Evolutionary conservation across 2,329 filamentous ascomycete genomes (phyloP).

Genomic region (Chrysoporthe puriensis): DNA sequence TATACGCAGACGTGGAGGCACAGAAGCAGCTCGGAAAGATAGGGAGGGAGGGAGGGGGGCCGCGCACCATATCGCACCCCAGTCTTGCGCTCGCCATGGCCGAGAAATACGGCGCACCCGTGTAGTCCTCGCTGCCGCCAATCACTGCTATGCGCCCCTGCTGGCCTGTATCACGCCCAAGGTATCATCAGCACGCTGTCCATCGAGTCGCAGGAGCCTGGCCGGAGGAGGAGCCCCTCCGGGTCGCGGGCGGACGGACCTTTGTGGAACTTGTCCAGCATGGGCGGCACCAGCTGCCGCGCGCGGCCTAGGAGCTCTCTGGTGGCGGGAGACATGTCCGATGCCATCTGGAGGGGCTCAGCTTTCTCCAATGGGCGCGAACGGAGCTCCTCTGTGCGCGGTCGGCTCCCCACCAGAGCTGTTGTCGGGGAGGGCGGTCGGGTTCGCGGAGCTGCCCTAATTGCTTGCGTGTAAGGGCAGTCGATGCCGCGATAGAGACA

Average conservation of each 20-base stretch:
- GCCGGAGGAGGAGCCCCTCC: not conserved
- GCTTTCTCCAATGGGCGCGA: not conserved
- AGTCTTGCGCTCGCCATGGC: constrained; percentile 93
- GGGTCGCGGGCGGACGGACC: constrained; percentile 54
- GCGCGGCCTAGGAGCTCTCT: constrained; percentile 79
- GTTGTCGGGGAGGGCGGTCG: not conserved
- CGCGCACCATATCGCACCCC: constrained; percentile 82
- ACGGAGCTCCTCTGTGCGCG: not conserved
- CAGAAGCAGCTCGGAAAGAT: not conserved
- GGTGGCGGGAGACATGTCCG: constrained; percentile 68
- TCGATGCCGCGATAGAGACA: not conserved
- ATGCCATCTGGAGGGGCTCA: constrained; percentile 24
- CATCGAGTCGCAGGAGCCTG: no score
- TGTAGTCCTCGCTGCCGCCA: constrained; percentile 94
- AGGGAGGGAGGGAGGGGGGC: not conserved
- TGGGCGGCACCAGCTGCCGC: constrained; percentile 88
- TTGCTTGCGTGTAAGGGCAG: not conserved
- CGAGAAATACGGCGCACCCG: constrained; percentile 96
- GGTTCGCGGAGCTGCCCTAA: not conserved
- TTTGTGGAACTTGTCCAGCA: constrained; percentile 96
- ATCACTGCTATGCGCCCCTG: constrained; percentile 91
- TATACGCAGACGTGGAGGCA: not conserved
- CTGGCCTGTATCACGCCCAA: constrained; percentile 65
- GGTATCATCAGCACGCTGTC: constrained; percentile 21
- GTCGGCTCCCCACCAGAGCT: no score